Evolutionary conservation across 2,329 filamentous ascomycete genomes (phyloP), one percentile per base, ranked within the genome.

Genomic region (Calcarisporium arbuscula): DNA sequence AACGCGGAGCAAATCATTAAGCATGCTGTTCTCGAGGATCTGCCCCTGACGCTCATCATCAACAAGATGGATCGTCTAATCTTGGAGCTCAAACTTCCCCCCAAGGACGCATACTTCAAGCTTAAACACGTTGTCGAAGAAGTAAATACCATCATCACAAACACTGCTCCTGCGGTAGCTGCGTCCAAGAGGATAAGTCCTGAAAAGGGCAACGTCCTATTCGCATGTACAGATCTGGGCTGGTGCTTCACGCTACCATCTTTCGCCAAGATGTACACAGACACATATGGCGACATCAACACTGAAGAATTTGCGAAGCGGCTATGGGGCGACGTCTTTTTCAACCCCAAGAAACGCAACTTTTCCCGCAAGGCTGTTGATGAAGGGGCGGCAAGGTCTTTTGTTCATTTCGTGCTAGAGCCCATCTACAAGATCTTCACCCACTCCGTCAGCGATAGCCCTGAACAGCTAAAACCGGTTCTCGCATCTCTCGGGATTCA

Each of bases 61-160:
- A 98, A 96, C 72, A 98, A 98, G 67, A 83, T 98, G 79, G 92
- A 98, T 51, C 80, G 92, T 17, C 66, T 98, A 40, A 95, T 98
- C 42, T 64, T 98, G 29, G 92, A 98, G 62, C 70, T 98, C 32
- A 94, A 94, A 58, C 72, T 98, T 11, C 92, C 92, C 3, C 92
- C 92, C 3, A 86, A 81, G 45, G 92, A 98, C 56, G 92, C 92
- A 10, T 98, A 98, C 65, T 96, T 95, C 72, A 98, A 98, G 70
- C 70, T 98, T 35, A 96, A 95, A 64, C 89, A 96, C 58, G 88
- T 95, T n/a, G 79, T 98, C 34, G 92, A 98, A 60, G 87, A 96
- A 61, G 89, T 98, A 60, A 98, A 98, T 62, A 95, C 87, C 1
- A 69, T 92, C 47, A 96, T 98, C 51, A 86, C 94, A 54, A 88